These are phyloP conservation scores for Botrytis medusae DNA, from an alignment of 2,329 filamentous ascomycete species.

Conservation along the genomic window DNA sequence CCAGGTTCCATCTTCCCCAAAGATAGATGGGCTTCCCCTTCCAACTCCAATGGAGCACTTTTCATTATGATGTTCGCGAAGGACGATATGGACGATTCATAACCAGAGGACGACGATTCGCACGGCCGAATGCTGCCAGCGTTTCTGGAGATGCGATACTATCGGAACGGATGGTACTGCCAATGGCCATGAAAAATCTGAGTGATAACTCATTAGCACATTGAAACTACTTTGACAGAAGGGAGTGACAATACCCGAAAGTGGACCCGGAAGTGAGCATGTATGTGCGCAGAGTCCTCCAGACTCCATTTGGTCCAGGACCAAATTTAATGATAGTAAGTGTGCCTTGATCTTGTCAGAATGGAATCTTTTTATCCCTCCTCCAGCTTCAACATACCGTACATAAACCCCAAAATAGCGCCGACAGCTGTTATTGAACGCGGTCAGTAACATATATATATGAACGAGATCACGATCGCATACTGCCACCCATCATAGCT, in stretches of 20 bases:
- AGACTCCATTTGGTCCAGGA: slow-evolving; percentile 87
- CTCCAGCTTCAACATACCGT: slow-evolving; percentile 58
- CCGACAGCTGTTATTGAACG: slow-evolving; percentile 71
- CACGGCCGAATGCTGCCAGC: slow-evolving; percentile 72
- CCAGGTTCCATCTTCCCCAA: neutral
- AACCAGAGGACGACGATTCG: slow-evolving; percentile 73
- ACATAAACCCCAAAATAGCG: slow-evolving; percentile 96
- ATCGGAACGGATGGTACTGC: slow-evolving; percentile 92
- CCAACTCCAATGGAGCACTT: neutral
- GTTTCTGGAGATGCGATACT: slow-evolving; percentile 65
- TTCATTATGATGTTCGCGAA: neutral
- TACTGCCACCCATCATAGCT: slow-evolving; percentile 97
- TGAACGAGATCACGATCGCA: slow-evolving; percentile 43
- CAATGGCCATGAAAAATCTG: slow-evolving; percentile 98
- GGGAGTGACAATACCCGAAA: slow-evolving; percentile 69
- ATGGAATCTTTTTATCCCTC: neutral
- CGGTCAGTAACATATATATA: slow-evolving; percentile 13
- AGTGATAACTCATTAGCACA: slow-evolving; percentile 13
- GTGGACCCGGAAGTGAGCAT: slow-evolving; percentile 94
- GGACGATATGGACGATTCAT: slow-evolving; percentile 41
- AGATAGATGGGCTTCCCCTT: neutral
- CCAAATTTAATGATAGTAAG: slow-evolving; percentile 96
- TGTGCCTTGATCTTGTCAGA: slow-evolving; percentile 58
- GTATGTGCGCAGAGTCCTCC: slow-evolving; percentile 92
- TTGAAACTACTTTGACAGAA: neutral